Percentiles rank a stretch among this genome's conserved stretches.
phyloP scores from a whole-genome alignment of 208 protist genomes.

The Trypanosoma cruzi region DNA sequence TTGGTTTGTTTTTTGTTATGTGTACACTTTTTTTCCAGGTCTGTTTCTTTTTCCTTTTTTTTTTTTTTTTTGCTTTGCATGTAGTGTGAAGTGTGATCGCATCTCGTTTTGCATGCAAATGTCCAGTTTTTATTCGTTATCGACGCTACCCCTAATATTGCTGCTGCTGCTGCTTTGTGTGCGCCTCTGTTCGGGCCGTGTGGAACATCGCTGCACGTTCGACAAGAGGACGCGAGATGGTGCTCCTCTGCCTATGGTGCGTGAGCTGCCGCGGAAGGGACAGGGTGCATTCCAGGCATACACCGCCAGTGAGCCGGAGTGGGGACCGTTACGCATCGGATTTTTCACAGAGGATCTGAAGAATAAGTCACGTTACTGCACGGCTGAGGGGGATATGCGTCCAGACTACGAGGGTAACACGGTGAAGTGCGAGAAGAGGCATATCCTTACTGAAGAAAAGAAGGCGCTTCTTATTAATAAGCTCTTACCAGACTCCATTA shows the following conservation, averaged over 20 bases:
- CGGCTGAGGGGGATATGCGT: constrained; percentile 4
- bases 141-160: no score
- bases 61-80: no score
- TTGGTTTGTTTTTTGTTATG: no score
- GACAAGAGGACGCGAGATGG: neutral
- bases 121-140: no score
- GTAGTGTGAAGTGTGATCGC: no score
- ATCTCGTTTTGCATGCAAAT: no score
- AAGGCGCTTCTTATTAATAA: constrained; percentile 4
- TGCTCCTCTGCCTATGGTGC: neutral
- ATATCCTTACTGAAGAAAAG: constrained; percentile 41
- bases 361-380: constrained; percentile 16
- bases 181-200: neutral
- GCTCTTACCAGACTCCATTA: constrained; percentile 18
- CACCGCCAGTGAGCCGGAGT: neutral
- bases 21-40: no score
- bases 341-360: constrained; percentile 20
- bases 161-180: neutral
- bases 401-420: constrained; percentile 26
- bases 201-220: constrained; percentile 5
- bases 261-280: neutral
- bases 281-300: neutral
- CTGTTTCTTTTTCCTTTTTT: no score
- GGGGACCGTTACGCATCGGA: constrained; percentile 19
- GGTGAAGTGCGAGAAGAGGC: constrained; percentile 24